Evolutionary conservation across 2,329 filamentous ascomycete species (phyloP).

Genomic region (Colletotrichum zoysiae): DNA sequence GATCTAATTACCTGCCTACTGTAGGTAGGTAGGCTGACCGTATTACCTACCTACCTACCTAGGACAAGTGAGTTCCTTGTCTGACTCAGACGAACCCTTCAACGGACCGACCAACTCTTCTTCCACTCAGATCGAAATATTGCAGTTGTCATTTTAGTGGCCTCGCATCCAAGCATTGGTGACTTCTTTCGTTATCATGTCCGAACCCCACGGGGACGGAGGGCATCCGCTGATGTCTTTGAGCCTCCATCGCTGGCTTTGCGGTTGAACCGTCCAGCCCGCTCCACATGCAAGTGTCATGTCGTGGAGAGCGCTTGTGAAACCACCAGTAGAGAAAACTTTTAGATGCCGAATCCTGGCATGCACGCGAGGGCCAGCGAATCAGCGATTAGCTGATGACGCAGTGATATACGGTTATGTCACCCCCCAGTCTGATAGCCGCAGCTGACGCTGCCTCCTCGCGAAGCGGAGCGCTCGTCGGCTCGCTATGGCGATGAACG

Average conservation of each 20-base stretch:
- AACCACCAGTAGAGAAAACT: conserved; percentile 22
- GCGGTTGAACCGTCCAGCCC: conserved; percentile 1
- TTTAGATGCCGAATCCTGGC: conserved; percentile 31
- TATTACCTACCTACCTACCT: conserved; percentile 14
- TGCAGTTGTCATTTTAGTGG: neutral
- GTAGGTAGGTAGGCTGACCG: conserved; percentile 7
- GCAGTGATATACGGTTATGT: conserved; percentile 27
- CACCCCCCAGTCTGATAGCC: conserved; percentile 17
- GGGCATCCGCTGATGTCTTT: neutral
- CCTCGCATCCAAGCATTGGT: neutral
- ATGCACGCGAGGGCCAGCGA: conserved; percentile 25
- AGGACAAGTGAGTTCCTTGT: conserved; percentile 19
- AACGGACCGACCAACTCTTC: conserved; percentile 5
- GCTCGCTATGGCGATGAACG: neutral
- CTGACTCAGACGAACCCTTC: conserved; percentile 30
- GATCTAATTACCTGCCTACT: neutral
- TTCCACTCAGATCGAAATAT: conserved; percentile 9
- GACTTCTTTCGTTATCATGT: neutral
- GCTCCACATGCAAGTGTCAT: conserved; percentile 13
- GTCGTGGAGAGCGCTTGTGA: conserved; percentile 3
- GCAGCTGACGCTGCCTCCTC: conserved; percentile 22
- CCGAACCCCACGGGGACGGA: conserved; percentile 16
- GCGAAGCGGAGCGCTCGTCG: neutral
- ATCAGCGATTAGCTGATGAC: conserved; percentile 33
- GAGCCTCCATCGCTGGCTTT: conserved; percentile 15